Conservation (phyloP, 192 early-diverging fungal genomes). For the Mortierella alpina region DNA sequence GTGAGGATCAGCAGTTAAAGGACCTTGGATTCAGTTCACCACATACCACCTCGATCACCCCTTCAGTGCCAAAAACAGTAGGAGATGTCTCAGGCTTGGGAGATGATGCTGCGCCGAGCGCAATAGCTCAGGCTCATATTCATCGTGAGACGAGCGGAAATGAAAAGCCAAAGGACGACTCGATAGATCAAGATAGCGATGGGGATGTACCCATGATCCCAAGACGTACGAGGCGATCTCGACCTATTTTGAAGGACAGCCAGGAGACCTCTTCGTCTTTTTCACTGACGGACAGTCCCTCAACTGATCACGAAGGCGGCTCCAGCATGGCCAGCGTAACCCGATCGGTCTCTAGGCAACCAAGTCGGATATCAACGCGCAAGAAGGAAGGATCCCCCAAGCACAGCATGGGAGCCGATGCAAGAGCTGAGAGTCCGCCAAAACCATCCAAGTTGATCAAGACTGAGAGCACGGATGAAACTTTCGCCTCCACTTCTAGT, state of each 20-base stretch:
- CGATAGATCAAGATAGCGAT: background rate
- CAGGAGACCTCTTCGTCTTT: background rate
- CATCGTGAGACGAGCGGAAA: background rate
- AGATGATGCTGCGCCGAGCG: background rate
- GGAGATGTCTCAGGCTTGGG: no score
- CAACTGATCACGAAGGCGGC: background rate
- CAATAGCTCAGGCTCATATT: background rate
- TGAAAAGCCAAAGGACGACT: background rate
- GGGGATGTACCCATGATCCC: background rate
- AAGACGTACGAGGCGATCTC: background rate
- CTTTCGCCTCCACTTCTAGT: background rate
- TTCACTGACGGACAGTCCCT: background rate
- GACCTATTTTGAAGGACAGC: slow-evolving; percentile 7
- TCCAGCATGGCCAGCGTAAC: background rate
- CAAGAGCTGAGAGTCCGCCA: background rate
- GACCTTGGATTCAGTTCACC: no score
- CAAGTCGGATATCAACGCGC: background rate
- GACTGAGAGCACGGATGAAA: slow-evolving; percentile 10
- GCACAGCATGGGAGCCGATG: slow-evolving; percentile 14
- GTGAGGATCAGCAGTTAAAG: no score
- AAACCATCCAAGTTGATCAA: slow-evolving; percentile 23
- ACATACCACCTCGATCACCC: no score
- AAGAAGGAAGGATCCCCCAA: slow-evolving; percentile 21
- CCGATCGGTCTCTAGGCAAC: background rate
- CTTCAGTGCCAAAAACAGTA: no score